Percentiles rank a stretch among this genome's conserved stretches.
phyloP scores from a whole-genome alignment of 2,329 filamentous ascomycete species.

The Davidsoniella neocaledoniae region DNA sequence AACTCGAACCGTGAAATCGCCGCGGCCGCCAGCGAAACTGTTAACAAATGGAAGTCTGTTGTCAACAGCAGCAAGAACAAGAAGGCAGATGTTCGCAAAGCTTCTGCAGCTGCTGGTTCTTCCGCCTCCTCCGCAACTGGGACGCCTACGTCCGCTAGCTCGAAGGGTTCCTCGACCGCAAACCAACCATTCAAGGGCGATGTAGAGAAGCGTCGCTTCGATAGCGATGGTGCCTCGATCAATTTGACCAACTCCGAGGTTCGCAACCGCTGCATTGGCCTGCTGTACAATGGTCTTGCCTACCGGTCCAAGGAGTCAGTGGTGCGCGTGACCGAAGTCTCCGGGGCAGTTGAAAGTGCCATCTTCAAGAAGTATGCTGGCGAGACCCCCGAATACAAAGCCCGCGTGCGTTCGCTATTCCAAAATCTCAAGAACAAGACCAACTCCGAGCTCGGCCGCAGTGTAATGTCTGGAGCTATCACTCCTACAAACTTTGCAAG shows the following conservation, averaged over 20 bases:
- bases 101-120: constrained; percentile 30
- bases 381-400: constrained; percentile 57
- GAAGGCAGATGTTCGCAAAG: constrained; percentile 20
- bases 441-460: constrained; percentile 59
- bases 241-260: constrained; percentile 56
- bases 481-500: constrained; percentile 55
- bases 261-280: constrained; percentile 72
- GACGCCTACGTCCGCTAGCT: constrained; percentile 20
- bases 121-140: constrained; percentile 28
- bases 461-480: constrained; percentile 62
- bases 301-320: constrained; percentile 54
- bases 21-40: constrained; percentile 61
- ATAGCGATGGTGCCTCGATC: constrained; percentile 63
- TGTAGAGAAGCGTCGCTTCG: constrained; percentile 65
- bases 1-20: constrained; percentile 72
- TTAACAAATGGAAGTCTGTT: constrained; percentile 71
- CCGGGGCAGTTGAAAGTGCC: constrained; percentile 69
- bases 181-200: constrained; percentile 41
- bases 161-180: constrained; percentile 24
- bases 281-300: constrained; percentile 82
- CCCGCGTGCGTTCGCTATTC: constrained; percentile 82
- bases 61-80: constrained; percentile 48
- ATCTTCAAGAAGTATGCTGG: constrained; percentile 54
- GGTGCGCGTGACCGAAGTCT: constrained; percentile 53
- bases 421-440: constrained; percentile 88